These are phyloP conservation scores for Trichoderma harzianum DNA, from an alignment of 2,329 filamentous ascomycete genomes.

Conservation along the genomic window DNA sequence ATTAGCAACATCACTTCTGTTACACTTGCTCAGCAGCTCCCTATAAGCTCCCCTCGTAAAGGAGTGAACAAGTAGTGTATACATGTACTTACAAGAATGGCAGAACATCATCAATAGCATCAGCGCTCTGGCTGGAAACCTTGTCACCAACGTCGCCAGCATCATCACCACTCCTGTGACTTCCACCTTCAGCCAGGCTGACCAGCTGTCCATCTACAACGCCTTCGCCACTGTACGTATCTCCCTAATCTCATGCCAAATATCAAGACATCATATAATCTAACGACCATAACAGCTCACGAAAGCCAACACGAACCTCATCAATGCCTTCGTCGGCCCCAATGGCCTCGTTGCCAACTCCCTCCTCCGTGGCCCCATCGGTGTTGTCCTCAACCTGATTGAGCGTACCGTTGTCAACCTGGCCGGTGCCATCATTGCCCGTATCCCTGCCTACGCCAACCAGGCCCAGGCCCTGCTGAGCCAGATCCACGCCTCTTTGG, in stretches of 20 bases:
- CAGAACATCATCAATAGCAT: not conserved
- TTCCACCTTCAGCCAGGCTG: slow-evolving; percentile 4
- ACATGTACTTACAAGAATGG: not conserved
- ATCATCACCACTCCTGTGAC: not conserved
- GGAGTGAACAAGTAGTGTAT: not conserved
- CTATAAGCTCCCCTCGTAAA: not conserved
- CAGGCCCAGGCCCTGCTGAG: slow-evolving; percentile 7
- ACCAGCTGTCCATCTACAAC: slow-evolving; percentile 21
- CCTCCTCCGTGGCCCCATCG: slow-evolving; percentile 19
- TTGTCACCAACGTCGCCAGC: not conserved
- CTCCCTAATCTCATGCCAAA: not conserved
- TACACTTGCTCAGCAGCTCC: not conserved
- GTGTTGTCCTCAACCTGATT: slow-evolving; percentile 21
- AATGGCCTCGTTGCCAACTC: slow-evolving; percentile 16
- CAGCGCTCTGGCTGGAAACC: not conserved
- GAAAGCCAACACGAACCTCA: slow-evolving; percentile 21
- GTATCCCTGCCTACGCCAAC: slow-evolving; percentile 20
- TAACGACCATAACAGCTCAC: slow-evolving; percentile 19
- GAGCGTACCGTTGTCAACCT: slow-evolving; percentile 23
- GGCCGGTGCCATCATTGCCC: slow-evolving; percentile 20
- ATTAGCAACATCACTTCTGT: not conserved
- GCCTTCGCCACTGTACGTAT: slow-evolving; percentile 20
- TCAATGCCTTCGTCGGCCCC: slow-evolving; percentile 23
- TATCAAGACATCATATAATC: not conserved
- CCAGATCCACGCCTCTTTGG: not conserved